These are phyloP conservation scores for Heritiera fomes DNA, from an alignment of 345 rosid species.

Conservation along the genomic window DNA sequence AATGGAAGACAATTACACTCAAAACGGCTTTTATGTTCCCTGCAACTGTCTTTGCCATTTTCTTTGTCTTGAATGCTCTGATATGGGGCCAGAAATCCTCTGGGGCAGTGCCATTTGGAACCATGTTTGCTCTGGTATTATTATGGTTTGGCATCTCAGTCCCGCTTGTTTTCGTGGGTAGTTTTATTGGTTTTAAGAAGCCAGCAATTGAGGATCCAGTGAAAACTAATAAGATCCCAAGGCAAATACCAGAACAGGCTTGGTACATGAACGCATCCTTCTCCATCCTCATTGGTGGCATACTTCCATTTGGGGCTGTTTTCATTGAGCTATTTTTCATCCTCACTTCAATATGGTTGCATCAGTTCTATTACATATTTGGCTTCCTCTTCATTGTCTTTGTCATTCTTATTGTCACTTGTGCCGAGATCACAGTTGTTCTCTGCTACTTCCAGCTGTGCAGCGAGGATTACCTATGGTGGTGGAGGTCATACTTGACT, in stretches of 20 bases:
- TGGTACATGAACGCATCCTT: slow-evolving; percentile 90
- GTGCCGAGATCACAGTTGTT: slow-evolving; percentile 87
- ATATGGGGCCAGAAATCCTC: slow-evolving; percentile 97
- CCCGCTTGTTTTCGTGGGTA: slow-evolving; percentile 77
- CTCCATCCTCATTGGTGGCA: slow-evolving; percentile 85
- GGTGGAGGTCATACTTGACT: slow-evolving; percentile 97
- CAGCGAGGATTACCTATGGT: slow-evolving; percentile 92
- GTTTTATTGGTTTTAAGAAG: slow-evolving; percentile 71
- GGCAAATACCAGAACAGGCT: slow-evolving; percentile 78
- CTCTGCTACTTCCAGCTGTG: slow-evolving; percentile 96
- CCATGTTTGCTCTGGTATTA: slow-evolving; percentile 81
- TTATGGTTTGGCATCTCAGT: slow-evolving; percentile 95
- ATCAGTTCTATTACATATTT: slow-evolving; percentile 90
- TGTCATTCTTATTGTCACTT: slow-evolving; percentile 68
- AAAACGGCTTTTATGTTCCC: slow-evolving; percentile 83
- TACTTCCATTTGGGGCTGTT: slow-evolving; percentile 94
- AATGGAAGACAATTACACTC: slow-evolving; percentile 81
- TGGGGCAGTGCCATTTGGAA: slow-evolving; percentile 93
- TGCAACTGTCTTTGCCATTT: slow-evolving; percentile 52
- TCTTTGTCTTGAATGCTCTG: slow-evolving; percentile 79
- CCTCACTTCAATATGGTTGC: slow-evolving; percentile 87
- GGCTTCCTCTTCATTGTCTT: slow-evolving; percentile 92
- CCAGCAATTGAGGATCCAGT: slow-evolving; percentile 79
- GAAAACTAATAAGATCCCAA: slow-evolving; percentile 85
- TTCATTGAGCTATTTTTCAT: slow-evolving; percentile 94